These are phyloP conservation scores for Pseudocercospora eumusae DNA, from an alignment of 2,329 filamentous ascomycete species.

Conservation along the genomic window DNA sequence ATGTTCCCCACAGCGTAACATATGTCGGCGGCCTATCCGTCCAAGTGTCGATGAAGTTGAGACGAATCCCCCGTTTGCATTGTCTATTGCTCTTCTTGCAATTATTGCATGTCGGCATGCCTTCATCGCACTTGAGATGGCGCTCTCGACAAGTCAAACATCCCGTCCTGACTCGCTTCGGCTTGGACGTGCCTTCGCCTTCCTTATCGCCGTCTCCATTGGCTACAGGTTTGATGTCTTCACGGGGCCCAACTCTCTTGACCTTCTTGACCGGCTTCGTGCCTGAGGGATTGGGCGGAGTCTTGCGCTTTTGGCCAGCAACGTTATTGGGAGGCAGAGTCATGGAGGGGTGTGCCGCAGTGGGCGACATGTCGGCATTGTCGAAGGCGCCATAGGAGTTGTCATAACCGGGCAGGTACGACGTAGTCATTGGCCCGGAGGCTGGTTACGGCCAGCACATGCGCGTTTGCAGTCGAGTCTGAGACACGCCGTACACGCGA, in stretches of 20 bases:
- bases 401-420: constrained; percentile 86
- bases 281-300: constrained; percentile 30
- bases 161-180: constrained; percentile 85
- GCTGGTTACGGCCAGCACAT: constrained; percentile 16
- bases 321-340: constrained; percentile 10
- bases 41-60: constrained; percentile 89
- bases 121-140: constrained; percentile 90
- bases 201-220: constrained; percentile 39
- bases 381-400: constrained; percentile 46
- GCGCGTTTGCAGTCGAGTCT: constrained; percentile 7
- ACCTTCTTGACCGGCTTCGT: constrained; percentile 37
- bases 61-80: constrained; percentile 80
- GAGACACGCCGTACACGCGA: constrained; percentile 6
- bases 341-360: constrained; percentile 20
- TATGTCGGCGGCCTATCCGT: constrained; percentile 63
- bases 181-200: constrained; percentile 53
- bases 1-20: constrained; percentile 58
- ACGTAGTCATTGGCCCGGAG: constrained; percentile 50
- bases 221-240: constrained; percentile 30
- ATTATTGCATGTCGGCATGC: constrained; percentile 66
- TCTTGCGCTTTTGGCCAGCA: constrained; percentile 33
- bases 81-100: constrained; percentile 83
- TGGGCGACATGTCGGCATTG: constrained; percentile 23
- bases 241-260: constrained; percentile 36
- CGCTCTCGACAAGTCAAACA: constrained; percentile 87